These are phyloP conservation scores for Lactifluus piperatus DNA, from an alignment of 768 basidiomycete genomes.

Conservation along the genomic window DNA sequence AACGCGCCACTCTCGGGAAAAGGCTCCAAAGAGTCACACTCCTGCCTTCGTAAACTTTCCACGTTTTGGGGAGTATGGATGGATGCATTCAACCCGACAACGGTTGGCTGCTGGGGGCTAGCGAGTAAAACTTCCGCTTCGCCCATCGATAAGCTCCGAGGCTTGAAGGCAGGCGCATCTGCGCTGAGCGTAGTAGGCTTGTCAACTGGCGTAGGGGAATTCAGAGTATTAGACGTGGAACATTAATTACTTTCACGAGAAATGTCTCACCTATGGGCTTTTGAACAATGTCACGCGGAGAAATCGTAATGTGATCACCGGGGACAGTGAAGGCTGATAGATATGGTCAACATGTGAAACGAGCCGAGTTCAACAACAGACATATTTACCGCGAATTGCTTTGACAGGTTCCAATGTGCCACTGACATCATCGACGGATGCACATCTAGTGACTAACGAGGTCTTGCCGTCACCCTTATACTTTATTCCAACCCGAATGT, in stretches of 20 bases:
- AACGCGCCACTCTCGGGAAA: not conserved
- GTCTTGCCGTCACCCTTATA: not conserved
- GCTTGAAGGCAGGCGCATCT: slow-evolving; percentile 8
- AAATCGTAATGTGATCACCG: not conserved
- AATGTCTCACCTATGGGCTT: not conserved
- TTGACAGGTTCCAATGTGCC: not conserved
- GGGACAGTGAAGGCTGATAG: not conserved
- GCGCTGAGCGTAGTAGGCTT: not conserved
- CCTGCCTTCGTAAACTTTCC: not conserved
- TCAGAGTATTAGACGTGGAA: not conserved
- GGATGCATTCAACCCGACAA: not conserved
- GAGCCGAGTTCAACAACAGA: not conserved
- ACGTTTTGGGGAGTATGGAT: not conserved
- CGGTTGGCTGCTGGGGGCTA: not conserved
- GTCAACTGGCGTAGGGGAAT: not conserved
- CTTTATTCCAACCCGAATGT: slow-evolving; percentile 2
- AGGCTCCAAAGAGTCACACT: not conserved
- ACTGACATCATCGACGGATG: not conserved
- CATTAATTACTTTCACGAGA: not conserved
- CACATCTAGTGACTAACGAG: not conserved
- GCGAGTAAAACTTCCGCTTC: not conserved
- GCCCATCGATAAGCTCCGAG: not conserved
- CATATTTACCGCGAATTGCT: not conserved
- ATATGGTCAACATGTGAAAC: not conserved
- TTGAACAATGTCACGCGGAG: not conserved